These are phyloP conservation scores for Phytopythium litorale DNA, from an alignment of 352 stramenopile species.

Conservation along the genomic window DNA sequence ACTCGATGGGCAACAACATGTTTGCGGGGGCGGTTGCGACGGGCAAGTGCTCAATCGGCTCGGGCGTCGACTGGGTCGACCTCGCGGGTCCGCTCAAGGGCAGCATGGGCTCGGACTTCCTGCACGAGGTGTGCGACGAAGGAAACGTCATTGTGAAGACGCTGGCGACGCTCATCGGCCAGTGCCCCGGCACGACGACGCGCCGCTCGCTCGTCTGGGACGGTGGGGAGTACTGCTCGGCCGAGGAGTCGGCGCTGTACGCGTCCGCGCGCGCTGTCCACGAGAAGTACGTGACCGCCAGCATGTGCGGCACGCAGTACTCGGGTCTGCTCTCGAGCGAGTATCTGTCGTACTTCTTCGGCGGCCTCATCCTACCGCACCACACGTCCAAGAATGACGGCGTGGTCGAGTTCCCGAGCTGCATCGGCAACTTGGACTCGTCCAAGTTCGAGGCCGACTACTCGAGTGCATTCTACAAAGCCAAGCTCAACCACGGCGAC, in stretches of 20 bases:
- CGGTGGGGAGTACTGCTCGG: slow-evolving; percentile 23
- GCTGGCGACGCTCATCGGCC: slow-evolving; percentile 29
- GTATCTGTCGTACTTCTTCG: slow-evolving; percentile 22
- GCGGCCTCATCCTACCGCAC: slow-evolving; percentile 32
- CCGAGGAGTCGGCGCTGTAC: slow-evolving; percentile 23
- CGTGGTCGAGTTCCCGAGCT: slow-evolving; percentile 64
- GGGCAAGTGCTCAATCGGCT: slow-evolving; percentile 35
- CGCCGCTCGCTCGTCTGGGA: slow-evolving; percentile 34
- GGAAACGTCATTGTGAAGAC: slow-evolving; percentile 13
- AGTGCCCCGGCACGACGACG: slow-evolving; percentile 33
- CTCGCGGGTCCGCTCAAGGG: slow-evolving; percentile 38
- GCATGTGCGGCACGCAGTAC: slow-evolving; percentile 37
- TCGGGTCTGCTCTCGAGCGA: slow-evolving; percentile 36
- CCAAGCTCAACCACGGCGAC: slow-evolving; percentile 54
- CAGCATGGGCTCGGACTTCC: slow-evolving; percentile 46
- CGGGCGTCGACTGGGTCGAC: slow-evolving; percentile 29
- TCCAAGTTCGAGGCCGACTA: slow-evolving; percentile 31
- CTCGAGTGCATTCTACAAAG: slow-evolving; percentile 40
- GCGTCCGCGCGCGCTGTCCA: slow-evolving; percentile 25
- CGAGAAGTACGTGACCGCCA: slow-evolving; percentile 27
- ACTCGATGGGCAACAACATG: slow-evolving; percentile 62
- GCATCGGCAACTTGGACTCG: slow-evolving; percentile 27
- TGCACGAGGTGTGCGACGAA: slow-evolving; percentile 29
- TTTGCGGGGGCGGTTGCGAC: slow-evolving; percentile 35
- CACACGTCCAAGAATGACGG: slow-evolving; percentile 51